These are phyloP conservation scores for Wickerhamomyces bovis DNA, from an alignment of 805 yeast genomes.

Conservation along the genomic window DNA sequence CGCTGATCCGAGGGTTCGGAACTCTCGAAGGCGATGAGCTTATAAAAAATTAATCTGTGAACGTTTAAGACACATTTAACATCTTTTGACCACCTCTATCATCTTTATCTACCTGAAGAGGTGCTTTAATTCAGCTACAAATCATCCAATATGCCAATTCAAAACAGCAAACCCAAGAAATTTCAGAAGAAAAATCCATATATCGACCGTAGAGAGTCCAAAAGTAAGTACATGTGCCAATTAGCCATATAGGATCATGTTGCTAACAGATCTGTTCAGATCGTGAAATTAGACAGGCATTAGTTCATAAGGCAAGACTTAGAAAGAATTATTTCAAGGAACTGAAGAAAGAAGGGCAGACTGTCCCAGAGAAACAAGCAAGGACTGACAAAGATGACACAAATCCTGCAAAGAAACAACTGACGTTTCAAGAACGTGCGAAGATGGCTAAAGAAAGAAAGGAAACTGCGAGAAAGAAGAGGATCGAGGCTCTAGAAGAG, in stretches of 20 bases:
- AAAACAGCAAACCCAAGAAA: constrained; percentile 4
- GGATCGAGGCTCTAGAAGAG: constrained; percentile 38
- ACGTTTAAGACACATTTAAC: not conserved
- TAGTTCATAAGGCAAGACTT: constrained; percentile 74
- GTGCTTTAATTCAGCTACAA: not conserved
- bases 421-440: constrained; percentile 30
- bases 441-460: constrained; percentile 30
- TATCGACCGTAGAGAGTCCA: constrained; percentile 20
- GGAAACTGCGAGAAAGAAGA: constrained; percentile 25
- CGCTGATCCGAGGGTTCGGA: not conserved
- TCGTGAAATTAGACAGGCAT: constrained; percentile 70
- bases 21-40: not conserved
- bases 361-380: constrained; percentile 37
- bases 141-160: constrained; percentile 2
- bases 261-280: constrained; percentile 26
- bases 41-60: too few relatives aligned
- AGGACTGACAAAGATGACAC: constrained; percentile 14
- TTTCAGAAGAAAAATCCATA: constrained; percentile 20
- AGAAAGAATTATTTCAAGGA: constrained; percentile 78
- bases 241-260: not conserved
- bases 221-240: constrained; percentile 9
- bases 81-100: too few relatives aligned
- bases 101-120: not conserved
- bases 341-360: constrained; percentile 63
- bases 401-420: constrained; percentile 14